phyloP scores from a whole-genome alignment of 2,329 filamentous ascomycete genomes.

The Fusarium annulatum region DNA sequence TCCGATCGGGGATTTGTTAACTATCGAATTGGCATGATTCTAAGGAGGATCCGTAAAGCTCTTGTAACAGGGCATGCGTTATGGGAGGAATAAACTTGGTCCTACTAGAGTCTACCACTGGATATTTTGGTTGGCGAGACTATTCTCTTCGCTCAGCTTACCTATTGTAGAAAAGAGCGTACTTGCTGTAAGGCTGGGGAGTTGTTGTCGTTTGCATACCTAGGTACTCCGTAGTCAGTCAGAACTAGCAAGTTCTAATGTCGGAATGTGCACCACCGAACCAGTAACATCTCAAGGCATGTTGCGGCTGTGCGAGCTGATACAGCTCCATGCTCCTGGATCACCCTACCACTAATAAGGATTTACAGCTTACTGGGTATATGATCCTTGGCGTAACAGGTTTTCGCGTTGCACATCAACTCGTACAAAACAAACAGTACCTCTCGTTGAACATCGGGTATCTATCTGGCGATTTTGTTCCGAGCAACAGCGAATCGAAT shows the following conservation, averaged over 20 bases:
- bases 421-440: neutral
- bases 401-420: neutral
- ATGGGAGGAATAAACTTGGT: neutral
- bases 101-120: neutral
- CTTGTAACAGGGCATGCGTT: neutral
- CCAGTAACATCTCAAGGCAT: slow-evolving; percentile 7
- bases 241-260: neutral
- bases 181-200: neutral
- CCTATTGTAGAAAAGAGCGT: neutral
- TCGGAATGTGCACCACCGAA: neutral
- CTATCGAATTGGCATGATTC: neutral
- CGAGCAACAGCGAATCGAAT: neutral
- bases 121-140: slow-evolving; percentile 18
- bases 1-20: neutral
- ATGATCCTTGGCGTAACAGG: neutral
- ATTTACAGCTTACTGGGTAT: neutral
- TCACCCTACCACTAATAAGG: neutral
- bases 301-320: slow-evolving; percentile 12
- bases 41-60: neutral
- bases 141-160: slow-evolving; percentile 4
- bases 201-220: neutral
- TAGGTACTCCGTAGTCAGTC: neutral
- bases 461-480: neutral
- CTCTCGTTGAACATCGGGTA: neutral
- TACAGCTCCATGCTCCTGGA: slow-evolving; percentile 11